Conservation (phyloP, 2,329 filamentous ascomycete species). For the Paramyrothecium sp. region DNA sequence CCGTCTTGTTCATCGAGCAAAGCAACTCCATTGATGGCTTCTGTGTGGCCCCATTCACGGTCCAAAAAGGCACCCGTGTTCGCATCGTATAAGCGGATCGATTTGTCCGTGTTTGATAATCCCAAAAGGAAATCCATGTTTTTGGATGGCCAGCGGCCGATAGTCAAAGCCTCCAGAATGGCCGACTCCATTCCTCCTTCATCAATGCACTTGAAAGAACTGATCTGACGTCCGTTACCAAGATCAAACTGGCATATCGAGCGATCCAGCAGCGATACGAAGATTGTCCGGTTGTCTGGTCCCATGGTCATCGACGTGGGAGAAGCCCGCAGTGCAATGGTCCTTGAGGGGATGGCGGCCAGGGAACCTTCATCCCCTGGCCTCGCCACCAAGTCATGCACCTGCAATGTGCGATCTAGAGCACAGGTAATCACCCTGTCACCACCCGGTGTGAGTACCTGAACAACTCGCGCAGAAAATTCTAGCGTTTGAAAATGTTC, state of each 20-base stretch:
- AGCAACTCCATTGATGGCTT: conserved; percentile 84
- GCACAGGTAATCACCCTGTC: conserved; percentile 83
- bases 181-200: conserved; percentile 78
- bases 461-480: conserved; percentile 82
- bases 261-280: conserved; percentile 60
- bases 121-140: conserved; percentile 71
- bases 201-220: conserved; percentile 81
- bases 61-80: conserved; percentile 76
- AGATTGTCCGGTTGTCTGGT: conserved; percentile 56
- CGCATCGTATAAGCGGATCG: conserved; percentile 83
- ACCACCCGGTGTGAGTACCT: conserved; percentile 70
- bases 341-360: conserved; percentile 74
- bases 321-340: conserved; percentile 81
- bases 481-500: conserved; percentile 90
- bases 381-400: conserved; percentile 74
- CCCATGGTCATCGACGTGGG: conserved; percentile 80
- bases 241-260: conserved; percentile 63
- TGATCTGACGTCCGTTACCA: conserved; percentile 65
- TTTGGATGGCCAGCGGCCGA: conserved; percentile 53
- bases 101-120: conserved; percentile 95
- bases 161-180: conserved; percentile 74
- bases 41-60: conserved; percentile 92
- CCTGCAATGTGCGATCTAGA: conserved; percentile 80
- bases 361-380: conserved; percentile 62
- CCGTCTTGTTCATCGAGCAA: conserved; percentile 62